Conservation (phyloP, 2,329 filamentous ascomycete species). For the Neophaeococcomyces aloes region DNA sequence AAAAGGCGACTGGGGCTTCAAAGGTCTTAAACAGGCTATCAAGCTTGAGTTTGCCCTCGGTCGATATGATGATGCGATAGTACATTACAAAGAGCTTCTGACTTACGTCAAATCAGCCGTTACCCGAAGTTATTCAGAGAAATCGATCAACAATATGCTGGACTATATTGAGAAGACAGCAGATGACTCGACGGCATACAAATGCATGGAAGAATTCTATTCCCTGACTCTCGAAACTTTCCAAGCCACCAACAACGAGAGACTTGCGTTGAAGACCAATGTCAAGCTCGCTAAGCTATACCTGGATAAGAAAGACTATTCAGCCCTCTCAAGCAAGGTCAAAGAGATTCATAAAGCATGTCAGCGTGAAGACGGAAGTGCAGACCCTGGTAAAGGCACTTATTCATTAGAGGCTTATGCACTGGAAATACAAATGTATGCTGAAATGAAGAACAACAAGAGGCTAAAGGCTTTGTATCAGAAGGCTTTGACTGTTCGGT, state of each 20-base stretch:
- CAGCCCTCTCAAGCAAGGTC: constrained; percentile 67
- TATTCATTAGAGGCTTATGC: constrained; percentile 94
- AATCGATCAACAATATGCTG: constrained; percentile 98
- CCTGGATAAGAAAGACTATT: constrained; percentile 83
- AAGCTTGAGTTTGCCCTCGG: constrained; percentile 91
- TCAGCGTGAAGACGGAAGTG: constrained; percentile 72
- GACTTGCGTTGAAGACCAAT: constrained; percentile 95
- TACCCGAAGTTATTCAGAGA: constrained; percentile 96
- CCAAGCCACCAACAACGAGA: constrained; percentile 93
- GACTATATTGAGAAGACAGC: constrained; percentile 93
- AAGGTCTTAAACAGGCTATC: constrained; percentile 93
- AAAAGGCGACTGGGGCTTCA: constrained; percentile 98
- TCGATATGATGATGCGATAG: constrained; percentile 75
- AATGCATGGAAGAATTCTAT: constrained; percentile 91
- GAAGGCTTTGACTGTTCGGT: constrained; percentile 79
- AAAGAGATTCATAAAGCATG: constrained; percentile 82
- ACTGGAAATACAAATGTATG: constrained; percentile 97
- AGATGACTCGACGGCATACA: constrained; percentile 58
- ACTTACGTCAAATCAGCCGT: constrained; percentile 96
- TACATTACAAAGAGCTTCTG: constrained; percentile 88
- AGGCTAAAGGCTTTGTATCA: constrained; percentile 88
- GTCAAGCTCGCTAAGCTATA: constrained; percentile 90
- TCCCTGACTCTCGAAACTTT: constrained; percentile 87
- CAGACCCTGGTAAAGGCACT: constrained; percentile 91
- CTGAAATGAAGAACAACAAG: constrained; percentile 94